Conservation (phyloP, 1,284 basidiomycete species). For the Ganoderma boninense region DNA sequence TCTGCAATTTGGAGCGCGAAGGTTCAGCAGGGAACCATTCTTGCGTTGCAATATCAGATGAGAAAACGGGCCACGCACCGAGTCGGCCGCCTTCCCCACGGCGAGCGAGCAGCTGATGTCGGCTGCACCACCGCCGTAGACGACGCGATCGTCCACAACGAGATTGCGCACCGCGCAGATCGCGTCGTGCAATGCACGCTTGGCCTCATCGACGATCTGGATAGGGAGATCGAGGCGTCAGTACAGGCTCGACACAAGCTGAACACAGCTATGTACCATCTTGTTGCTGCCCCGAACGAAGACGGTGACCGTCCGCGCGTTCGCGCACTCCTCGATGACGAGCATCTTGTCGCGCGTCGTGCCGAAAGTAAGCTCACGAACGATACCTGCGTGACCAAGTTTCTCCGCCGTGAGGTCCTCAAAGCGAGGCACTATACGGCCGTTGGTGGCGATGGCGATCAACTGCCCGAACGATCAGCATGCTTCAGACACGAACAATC, state of each 20-base stretch:
- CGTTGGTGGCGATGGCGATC: slow-evolving; percentile 98
- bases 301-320: slow-evolving; percentile 95
- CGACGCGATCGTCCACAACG: slow-evolving; percentile 94
- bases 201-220: slow-evolving; percentile 98
- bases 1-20: slow-evolving; percentile 53
- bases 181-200: slow-evolving; percentile 96
- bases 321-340: slow-evolving; percentile 98
- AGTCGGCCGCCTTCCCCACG: slow-evolving; percentile 93
- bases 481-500: not conserved
- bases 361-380: slow-evolving; percentile 94
- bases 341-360: slow-evolving; percentile 99
- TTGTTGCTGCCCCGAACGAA: slow-evolving; percentile 99
- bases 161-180: slow-evolving; percentile 98
- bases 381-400: slow-evolving; percentile 92
- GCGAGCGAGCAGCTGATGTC: slow-evolving; percentile 97
- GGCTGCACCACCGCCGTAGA: slow-evolving; percentile 97
- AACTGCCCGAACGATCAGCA: slow-evolving; percentile 58
- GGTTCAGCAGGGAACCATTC: not conserved
- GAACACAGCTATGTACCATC: slow-evolving; percentile 71
- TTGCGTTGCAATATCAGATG: not conserved
- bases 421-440: slow-evolving; percentile 97
- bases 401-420: slow-evolving; percentile 94
- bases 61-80: slow-evolving; percentile 56
- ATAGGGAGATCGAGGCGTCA: not conserved
- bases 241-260: slow-evolving; percentile 4